Evolutionary conservation across 2,329 filamentous ascomycete genomes (phyloP).

Genomic region (Myrmaecium sp.): DNA sequence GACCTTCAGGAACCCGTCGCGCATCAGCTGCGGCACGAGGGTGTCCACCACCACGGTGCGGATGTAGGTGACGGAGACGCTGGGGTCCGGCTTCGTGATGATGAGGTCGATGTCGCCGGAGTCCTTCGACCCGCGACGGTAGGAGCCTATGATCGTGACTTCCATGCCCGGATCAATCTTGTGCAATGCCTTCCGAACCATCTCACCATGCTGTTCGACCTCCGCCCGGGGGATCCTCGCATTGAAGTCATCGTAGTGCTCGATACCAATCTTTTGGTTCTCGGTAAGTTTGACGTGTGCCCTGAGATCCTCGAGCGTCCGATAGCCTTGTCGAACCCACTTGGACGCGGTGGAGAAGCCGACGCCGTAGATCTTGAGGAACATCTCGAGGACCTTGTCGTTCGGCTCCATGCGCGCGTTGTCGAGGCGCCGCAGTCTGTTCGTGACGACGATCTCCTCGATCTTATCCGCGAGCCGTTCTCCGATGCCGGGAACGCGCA

Average conservation of each 20-base stretch:
- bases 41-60: constrained; percentile 42
- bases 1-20: constrained; percentile 48
- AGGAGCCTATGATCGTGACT: constrained; percentile 67
- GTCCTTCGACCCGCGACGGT: constrained; percentile 56
- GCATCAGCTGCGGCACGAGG: constrained; percentile 46
- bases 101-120: constrained; percentile 78
- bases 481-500: constrained; percentile 51
- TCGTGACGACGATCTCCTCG: constrained; percentile 68
- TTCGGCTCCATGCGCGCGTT: constrained; percentile 48
- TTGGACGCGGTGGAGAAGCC: constrained; percentile 51
- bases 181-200: constrained; percentile 44
- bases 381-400: constrained; percentile 49
- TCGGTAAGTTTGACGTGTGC: constrained; percentile 44
- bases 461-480: constrained; percentile 64
- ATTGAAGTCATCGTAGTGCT: constrained; percentile 65
- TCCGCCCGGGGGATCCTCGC: constrained; percentile 62
- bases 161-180: constrained; percentile 47
- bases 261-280: constrained; percentile 60
- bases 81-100: constrained; percentile 51
- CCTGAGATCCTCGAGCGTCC: constrained; percentile 54
- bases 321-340: constrained; percentile 62
- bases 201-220: constrained; percentile 49
- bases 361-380: constrained; percentile 65
- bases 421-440: constrained; percentile 54
- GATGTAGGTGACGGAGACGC: constrained; percentile 34